These are phyloP conservation scores for Xylaria flabelliformis DNA, from an alignment of 495 filamentous ascomycete genomes.

Conservation along the genomic window DNA sequence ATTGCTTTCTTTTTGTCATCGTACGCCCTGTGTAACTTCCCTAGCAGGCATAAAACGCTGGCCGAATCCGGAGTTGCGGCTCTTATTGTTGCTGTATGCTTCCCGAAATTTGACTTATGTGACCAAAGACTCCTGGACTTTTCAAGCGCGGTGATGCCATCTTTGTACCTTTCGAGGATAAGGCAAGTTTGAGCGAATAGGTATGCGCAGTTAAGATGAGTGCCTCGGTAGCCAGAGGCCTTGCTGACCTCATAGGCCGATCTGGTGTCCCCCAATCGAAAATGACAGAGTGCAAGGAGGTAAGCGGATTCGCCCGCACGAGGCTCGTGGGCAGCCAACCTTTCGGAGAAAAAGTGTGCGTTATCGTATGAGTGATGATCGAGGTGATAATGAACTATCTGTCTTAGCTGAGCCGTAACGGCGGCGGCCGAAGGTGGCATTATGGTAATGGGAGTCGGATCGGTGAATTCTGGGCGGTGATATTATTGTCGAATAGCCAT, in stretches of 20 bases:
- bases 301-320: conserved; percentile 79
- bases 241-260: conserved; percentile 73
- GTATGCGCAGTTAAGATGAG: conserved; percentile 86
- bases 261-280: conserved; percentile 75
- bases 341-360: conserved; percentile 88
- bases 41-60: conserved; percentile 78
- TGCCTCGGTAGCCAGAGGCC: conserved; percentile 64
- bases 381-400: conserved; percentile 89
- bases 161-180: conserved; percentile 73
- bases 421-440: conserved; percentile 76
- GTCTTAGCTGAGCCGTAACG: conserved; percentile 76
- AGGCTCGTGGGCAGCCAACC: conserved; percentile 81
- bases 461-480: conserved; percentile 22
- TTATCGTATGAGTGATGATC: conserved; percentile 88
- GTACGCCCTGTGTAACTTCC: conserved; percentile 83
- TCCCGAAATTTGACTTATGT: conserved; percentile 73
- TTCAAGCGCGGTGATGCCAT: conserved; percentile 82
- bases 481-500: conserved; percentile 40
- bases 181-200: conserved; percentile 90
- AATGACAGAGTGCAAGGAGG: conserved; percentile 82
- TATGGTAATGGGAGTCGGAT: conserved; percentile 35
- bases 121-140: conserved; percentile 73
- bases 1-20: conserved; percentile 82
- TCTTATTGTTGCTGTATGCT: conserved; percentile 73
- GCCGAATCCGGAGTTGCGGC: conserved; percentile 81